Conservation (phyloP, 768 basidiomycete genomes). For the Phlebiopsis gigantea region DNA sequence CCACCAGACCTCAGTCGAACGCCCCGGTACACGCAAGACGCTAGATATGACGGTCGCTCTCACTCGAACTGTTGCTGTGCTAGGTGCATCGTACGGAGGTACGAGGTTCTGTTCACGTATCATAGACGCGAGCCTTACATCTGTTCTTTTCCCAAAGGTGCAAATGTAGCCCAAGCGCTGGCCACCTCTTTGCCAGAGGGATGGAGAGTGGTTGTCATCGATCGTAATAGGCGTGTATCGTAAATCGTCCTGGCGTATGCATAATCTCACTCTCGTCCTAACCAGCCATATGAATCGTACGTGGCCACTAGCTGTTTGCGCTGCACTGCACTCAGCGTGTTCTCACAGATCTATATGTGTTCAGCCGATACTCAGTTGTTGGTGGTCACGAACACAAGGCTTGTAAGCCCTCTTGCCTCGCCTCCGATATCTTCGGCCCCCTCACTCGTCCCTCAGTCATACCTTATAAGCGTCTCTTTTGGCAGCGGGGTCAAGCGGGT, state of each 20-base stretch:
- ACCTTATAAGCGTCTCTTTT: conserved; percentile 46
- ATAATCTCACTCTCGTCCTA: neutral
- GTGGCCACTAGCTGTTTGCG: neutral
- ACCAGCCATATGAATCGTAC: conserved; percentile 5
- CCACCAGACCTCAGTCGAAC: neutral
- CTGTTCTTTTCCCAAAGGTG: conserved; percentile 29
- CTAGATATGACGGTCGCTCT: neutral
- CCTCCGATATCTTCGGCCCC: neutral
- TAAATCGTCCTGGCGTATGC: neutral
- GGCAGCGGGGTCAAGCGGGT: neutral
- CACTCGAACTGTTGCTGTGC: conserved; percentile 41
- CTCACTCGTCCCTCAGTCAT: conserved; percentile 29
- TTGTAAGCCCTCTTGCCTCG: conserved; percentile 19
- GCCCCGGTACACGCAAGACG: neutral
- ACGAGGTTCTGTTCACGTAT: conserved; percentile 7
- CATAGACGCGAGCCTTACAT: neutral
- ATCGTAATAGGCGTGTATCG: conserved; percentile 51
- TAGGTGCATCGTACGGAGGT: conserved; percentile 57
- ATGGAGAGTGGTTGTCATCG: conserved; percentile 54
- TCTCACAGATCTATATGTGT: conserved; percentile 37
- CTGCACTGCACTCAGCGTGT: neutral
- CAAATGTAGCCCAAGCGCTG: conserved; percentile 42
- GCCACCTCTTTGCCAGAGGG: conserved; percentile 41
- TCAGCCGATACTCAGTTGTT: conserved; percentile 51
- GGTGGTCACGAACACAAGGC: conserved; percentile 62